Conservation (phyloP, 140 eudicot species). For the Anethum foeniculum region DNA sequence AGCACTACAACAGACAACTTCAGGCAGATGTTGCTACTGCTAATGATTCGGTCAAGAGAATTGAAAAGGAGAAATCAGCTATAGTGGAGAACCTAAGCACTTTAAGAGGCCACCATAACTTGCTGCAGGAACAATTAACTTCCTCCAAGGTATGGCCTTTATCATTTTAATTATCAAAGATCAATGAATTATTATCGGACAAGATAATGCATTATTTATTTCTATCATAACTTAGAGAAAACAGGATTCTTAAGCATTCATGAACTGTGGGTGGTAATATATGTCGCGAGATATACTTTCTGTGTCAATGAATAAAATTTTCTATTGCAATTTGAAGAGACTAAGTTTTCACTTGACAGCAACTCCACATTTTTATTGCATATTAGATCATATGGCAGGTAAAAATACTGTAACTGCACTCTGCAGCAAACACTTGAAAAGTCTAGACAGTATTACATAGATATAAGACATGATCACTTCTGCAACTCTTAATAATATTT, state of each 20-base stretch:
- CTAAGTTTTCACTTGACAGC: not conserved
- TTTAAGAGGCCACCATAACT: slow-evolving; percentile 63
- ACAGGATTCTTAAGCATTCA: not conserved
- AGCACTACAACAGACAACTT: slow-evolving; percentile 46
- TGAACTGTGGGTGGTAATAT: not conserved
- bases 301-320: not conserved
- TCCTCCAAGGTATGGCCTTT: slow-evolving; percentile 45
- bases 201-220: not conserved
- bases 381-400: not conserved
- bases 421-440: not conserved
- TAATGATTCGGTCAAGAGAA: slow-evolving; percentile 62
- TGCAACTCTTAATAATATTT: not conserved
- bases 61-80: slow-evolving; percentile 66
- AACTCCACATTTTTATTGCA: not conserved
- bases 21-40: slow-evolving; percentile 68
- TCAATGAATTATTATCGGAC: not conserved
- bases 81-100: slow-evolving; percentile 69
- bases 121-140: slow-evolving; percentile 73
- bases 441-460: not conserved
- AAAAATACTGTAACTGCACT: not conserved
- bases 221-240: not conserved
- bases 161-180: not conserved
- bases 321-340: not conserved
- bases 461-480: not conserved
- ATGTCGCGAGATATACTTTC: not conserved